Conservation (phyloP, 768 basidiomycete genomes). For the Tylopilus subfusipes region DNA sequence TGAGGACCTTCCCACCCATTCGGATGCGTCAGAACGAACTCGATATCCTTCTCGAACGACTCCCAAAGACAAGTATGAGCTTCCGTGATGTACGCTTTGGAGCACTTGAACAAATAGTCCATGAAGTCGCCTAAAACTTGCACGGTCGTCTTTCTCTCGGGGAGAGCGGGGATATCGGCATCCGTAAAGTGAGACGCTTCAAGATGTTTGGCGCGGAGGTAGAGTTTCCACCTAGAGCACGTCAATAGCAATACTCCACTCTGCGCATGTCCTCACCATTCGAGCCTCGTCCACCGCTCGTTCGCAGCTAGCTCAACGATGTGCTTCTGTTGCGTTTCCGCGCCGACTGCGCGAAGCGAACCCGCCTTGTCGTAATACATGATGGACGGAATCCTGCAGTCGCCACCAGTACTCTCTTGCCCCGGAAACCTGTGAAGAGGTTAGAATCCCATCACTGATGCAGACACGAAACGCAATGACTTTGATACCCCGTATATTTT, state of each 20-base stretch:
- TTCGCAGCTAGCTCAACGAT: slow-evolving; percentile 34
- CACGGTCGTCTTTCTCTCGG: slow-evolving; percentile 9
- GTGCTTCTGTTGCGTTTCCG: slow-evolving; percentile 36
- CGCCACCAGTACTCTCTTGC: slow-evolving; percentile 35
- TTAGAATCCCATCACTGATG: not conserved
- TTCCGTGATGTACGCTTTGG: slow-evolving; percentile 43
- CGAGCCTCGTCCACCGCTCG: slow-evolving; percentile 40
- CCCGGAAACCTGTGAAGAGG: slow-evolving; percentile 28
- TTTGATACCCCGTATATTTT: slow-evolving; percentile 21
- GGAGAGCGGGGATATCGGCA: slow-evolving; percentile 13
- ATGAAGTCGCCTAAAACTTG: slow-evolving; percentile 40
- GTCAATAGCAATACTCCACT: not conserved
- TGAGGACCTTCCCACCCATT: slow-evolving; percentile 63
- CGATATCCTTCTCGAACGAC: slow-evolving; percentile 38
- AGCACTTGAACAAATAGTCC: slow-evolving; percentile 40
- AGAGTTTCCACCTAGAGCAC: slow-evolving; percentile 31
- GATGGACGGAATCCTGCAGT: slow-evolving; percentile 42
- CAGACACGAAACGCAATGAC: not conserved
- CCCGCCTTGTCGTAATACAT: slow-evolving; percentile 41
- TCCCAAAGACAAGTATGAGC: slow-evolving; percentile 42
- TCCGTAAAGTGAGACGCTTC: slow-evolving; percentile 23
- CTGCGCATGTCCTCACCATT: slow-evolving; percentile 30
- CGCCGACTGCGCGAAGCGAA: slow-evolving; percentile 37
- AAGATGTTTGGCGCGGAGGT: slow-evolving; percentile 32
- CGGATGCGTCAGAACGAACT: slow-evolving; percentile 55